These are phyloP conservation scores for Rhododendron williamsianum DNA, from an alignment of 148 eudicot genomes.

Conservation along the genomic window DNA sequence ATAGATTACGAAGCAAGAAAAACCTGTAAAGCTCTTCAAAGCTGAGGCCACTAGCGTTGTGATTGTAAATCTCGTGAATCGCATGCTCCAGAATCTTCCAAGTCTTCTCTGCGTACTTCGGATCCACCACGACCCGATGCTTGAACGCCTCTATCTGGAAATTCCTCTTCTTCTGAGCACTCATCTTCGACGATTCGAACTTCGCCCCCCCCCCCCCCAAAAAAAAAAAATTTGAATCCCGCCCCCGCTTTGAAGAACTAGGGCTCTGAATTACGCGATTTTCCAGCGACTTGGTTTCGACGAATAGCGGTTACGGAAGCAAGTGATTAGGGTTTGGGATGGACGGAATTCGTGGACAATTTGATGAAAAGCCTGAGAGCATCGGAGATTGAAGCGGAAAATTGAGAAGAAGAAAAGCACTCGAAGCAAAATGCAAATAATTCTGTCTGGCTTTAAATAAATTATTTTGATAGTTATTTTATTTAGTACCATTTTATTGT, in stretches of 20 bases:
- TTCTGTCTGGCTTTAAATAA: neutral
- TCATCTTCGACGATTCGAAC: slow-evolving; percentile 25
- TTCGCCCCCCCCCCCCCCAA: no score
- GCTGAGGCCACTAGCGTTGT: slow-evolving; percentile 63
- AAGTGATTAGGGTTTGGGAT: neutral
- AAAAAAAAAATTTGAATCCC: neutral
- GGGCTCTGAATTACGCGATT: slow-evolving; percentile 1
- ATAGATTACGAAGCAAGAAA: neutral
- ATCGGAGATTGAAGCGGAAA: neutral
- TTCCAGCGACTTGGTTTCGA: neutral
- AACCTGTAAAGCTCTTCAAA: slow-evolving; percentile 75
- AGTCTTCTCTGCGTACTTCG: slow-evolving; percentile 64
- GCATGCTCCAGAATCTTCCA: slow-evolving; percentile 71
- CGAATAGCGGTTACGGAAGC: neutral
- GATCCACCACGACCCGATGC: slow-evolving; percentile 67
- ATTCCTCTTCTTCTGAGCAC: slow-evolving; percentile 54
- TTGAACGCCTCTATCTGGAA: slow-evolving; percentile 69
- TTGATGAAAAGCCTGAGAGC: neutral
- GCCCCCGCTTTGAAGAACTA: neutral
- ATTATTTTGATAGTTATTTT: no score
- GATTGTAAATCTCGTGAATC: slow-evolving; percentile 66
- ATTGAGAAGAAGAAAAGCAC: neutral
- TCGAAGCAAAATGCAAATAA: neutral
- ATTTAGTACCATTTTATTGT: no score
- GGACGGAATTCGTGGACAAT: neutral